Evolutionary conservation across 768 basidiomycete species (phyloP).

Genomic region (Paxillus ammoniavirescens): DNA sequence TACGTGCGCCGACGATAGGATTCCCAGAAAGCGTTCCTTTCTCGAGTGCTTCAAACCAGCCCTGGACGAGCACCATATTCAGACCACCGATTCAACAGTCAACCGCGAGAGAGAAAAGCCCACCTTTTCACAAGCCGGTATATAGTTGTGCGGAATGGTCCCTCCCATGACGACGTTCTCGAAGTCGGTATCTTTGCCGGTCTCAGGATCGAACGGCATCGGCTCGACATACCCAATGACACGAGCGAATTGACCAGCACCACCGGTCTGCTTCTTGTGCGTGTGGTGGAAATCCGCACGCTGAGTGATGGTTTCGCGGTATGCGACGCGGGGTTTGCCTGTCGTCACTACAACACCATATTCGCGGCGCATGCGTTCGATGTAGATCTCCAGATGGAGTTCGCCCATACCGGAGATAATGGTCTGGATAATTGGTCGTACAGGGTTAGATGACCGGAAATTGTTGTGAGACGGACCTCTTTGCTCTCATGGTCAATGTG

Average conservation of each 20-base stretch:
- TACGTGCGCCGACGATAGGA: slow-evolving; percentile 77
- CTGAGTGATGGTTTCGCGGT: slow-evolving; percentile 90
- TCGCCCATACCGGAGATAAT: slow-evolving; percentile 99
- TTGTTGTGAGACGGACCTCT: slow-evolving; percentile 54
- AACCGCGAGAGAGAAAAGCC: slow-evolving; percentile 8
- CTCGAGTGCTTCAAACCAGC: slow-evolving; percentile 91
- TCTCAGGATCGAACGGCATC: slow-evolving; percentile 70
- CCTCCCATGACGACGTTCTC: slow-evolving; percentile 90
- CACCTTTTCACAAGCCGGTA: slow-evolving; percentile 94
- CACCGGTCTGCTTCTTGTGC: slow-evolving; percentile 98
- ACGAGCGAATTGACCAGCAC: slow-evolving; percentile 94
- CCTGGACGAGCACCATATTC: slow-evolving; percentile 43
- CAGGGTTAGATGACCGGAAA: not conserved
- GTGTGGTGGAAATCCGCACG: slow-evolving; percentile 83
- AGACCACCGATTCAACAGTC: not conserved
- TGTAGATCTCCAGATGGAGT: slow-evolving; percentile 97
- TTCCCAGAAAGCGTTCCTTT: slow-evolving; percentile 91
- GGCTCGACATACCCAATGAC: slow-evolving; percentile 91
- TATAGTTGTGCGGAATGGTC: slow-evolving; percentile 86
- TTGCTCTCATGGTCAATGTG: slow-evolving; percentile 93
- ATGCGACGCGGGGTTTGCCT: slow-evolving; percentile 95
- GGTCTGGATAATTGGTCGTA: slow-evolving; percentile 51
- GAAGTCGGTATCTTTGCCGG: slow-evolving; percentile 81
- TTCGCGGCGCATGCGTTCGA: slow-evolving; percentile 97
- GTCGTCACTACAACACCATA: slow-evolving; percentile 93